A percentile compares a stretch with the other conserved stretches of the same genome.
Conservation (phyloP, 2,329 filamentous ascomycete species). For the Botryotinia narcissicola region DNA sequence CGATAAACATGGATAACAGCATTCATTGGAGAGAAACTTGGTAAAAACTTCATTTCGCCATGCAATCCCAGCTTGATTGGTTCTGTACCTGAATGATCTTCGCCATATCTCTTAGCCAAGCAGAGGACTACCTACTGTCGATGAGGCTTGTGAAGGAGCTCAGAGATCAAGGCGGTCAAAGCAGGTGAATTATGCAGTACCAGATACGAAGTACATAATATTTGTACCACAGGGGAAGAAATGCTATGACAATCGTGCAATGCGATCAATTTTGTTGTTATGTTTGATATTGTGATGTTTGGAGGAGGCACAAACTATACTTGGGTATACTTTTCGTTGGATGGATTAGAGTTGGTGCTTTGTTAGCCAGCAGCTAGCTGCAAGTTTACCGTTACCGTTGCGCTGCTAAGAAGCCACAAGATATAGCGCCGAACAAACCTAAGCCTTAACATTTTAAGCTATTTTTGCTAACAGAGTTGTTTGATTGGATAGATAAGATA, state of each 20-base stretch:
- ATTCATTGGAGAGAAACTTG: background rate
- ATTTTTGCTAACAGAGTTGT: background rate
- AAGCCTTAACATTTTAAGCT: background rate
- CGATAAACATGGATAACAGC: background rate
- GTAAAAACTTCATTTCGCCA: background rate
- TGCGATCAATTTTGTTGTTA: background rate
- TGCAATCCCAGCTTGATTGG: background rate
- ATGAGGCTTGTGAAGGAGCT: background rate
- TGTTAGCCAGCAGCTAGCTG: background rate
- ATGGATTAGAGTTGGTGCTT: background rate
- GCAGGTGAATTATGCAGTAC: background rate
- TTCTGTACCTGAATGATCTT: background rate
- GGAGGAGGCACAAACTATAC: background rate
- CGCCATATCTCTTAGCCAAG: background rate
- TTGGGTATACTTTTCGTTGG: background rate
- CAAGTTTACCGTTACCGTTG: background rate
- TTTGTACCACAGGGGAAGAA: background rate
- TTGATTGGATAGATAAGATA: background rate
- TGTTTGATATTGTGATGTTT: background rate
- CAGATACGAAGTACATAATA: background rate
- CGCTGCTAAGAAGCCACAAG: background rate
- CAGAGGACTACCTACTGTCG: background rate
- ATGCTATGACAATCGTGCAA: background rate
- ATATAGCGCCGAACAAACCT: background rate
- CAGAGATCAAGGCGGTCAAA: background rate